A percentile compares a stretch with the other conserved stretches of the same genome.
phyloP scores from a whole-genome alignment of 306 rosid genomes.

The Crotalaria pallida region DNA sequence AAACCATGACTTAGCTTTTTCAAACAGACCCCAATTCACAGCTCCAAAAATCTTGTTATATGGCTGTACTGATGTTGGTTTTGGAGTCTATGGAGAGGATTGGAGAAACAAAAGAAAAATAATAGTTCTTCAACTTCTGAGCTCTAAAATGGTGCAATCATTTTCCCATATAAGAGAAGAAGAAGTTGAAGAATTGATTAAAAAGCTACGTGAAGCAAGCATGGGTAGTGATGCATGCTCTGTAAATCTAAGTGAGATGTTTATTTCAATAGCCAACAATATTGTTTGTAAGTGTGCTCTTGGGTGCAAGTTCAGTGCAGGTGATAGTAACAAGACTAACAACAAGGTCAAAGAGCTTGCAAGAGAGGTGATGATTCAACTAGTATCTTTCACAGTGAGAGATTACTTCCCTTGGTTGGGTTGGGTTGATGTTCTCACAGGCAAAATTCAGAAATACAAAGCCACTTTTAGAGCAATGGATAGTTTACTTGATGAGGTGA shows the following conservation, averaged over 20 bases:
- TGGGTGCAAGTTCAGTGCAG: neutral
- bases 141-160: conserved; percentile 16
- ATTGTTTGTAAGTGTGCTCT: conserved; percentile 20
- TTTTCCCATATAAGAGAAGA: conserved; percentile 18
- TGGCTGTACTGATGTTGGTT: conserved; percentile 20
- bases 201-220: conserved; percentile 9
- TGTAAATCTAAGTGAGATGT: conserved; percentile 27
- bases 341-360: neutral
- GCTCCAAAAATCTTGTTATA: conserved; percentile 20
- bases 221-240: neutral
- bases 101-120: conserved; percentile 32
- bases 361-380: conserved; percentile 9
- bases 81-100: conserved; percentile 13
- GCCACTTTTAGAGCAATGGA: conserved; percentile 13
- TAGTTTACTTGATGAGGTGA: conserved; percentile 18
- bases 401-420: too few relatives aligned
- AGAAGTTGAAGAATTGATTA: conserved; percentile 25
- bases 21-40: conserved; percentile 21
- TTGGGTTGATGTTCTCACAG: conserved; percentile 32
- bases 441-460: conserved; percentile 6
- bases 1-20: conserved; percentile 14
- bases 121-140: conserved; percentile 5
- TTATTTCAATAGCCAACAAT: neutral
- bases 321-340: too few relatives aligned
- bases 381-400: conserved; percentile 16